Evolutionary conservation across 371 early-diverging fungal species (phyloP), one percentile per base, ranked within the genome.

Genomic region (Lichtheimia hyalospora): DNA sequence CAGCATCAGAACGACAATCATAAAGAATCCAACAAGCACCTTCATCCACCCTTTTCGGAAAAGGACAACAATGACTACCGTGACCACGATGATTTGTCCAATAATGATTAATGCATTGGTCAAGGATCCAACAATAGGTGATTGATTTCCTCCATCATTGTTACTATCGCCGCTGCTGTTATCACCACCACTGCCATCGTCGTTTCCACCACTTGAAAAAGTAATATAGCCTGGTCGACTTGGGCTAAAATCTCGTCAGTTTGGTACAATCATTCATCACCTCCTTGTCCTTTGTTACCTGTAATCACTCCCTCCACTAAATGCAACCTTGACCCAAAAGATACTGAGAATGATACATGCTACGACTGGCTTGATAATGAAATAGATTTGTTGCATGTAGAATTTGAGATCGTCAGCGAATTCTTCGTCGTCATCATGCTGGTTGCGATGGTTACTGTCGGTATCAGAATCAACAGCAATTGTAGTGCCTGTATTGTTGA

Each of bases 241-340:
- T 6, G 86, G 86, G 23, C 83, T 84, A 62, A 3, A n/a, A 3
- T 54, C 16, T 27, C 18, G 23, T 21, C 6, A 24, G 2, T 34
- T 54, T 49, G 15, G 24, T 57, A 21, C 2, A 54, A 42, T 27
- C 15, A 49, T 28, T 6, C 15, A 23, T 3, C 13, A 8, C 5
- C 52, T 43, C 42, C 8, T 25, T 28, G 10, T 3, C 7, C 15
- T 20, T 49, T 20, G 10, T 63, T 73, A 84, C 84, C 77, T 75
- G 54, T 84, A 85, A 57, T 86, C 85, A 61, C 83, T 82, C 39
- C 67, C 60, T 27, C 71, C 75, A 72, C 67, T 57, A 78, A 82
- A 81, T 2, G 73, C 61, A n/a, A 92, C 76, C 64, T 94, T 94
- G 57, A 92, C 90, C 94, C 94, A 94, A 34, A 92, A 77, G 34